Conservation (phyloP, 1,139 yeast genomes). For the Yamadazyma dushanensis region DNA sequence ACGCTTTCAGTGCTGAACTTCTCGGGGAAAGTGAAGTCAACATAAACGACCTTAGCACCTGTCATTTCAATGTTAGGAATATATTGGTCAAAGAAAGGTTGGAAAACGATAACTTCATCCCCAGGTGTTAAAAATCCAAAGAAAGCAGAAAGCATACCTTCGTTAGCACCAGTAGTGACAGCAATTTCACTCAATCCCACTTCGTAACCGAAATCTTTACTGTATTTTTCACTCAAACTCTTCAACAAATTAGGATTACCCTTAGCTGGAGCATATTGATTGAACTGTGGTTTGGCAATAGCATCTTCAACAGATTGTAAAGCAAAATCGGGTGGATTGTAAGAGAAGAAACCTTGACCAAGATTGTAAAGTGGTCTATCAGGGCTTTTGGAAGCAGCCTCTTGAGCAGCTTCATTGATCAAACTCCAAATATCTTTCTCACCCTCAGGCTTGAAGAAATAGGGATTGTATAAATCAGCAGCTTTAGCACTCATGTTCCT, state of each 20-base stretch:
- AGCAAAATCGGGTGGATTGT: conserved; percentile 90
- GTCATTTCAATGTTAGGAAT: conserved; percentile 90
- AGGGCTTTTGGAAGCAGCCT: conserved; percentile 56
- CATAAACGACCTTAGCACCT: conserved; percentile 88
- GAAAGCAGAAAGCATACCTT: conserved; percentile 83
- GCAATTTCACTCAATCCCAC: conserved; percentile 66
- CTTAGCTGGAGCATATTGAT: conserved; percentile 89
- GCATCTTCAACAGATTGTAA: conserved; percentile 80
- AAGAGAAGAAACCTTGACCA: conserved; percentile 97
- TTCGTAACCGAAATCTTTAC: conserved; percentile 62
- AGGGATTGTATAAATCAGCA: conserved; percentile 51
- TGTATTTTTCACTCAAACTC: conserved; percentile 69
- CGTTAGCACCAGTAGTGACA: conserved; percentile 95
- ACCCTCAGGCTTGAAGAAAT: conserved; percentile 54
- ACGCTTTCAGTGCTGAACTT: conserved; percentile 65
- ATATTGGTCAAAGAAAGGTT: conserved; percentile 96
- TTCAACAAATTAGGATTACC: conserved; percentile 78
- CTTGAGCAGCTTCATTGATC: conserved; percentile 84
- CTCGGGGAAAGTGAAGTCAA: conserved; percentile 80
- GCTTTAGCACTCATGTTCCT: conserved; percentile 9
- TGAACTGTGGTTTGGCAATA: conserved; percentile 65
- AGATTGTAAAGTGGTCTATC: conserved; percentile 79
- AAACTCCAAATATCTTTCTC: conserved; percentile 92
- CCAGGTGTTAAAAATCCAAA: conserved; percentile 84
- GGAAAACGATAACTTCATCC: conserved; percentile 96